phyloP scores from a whole-genome alignment of 2,329 filamentous ascomycete species.

The Xylaria sp. region DNA sequence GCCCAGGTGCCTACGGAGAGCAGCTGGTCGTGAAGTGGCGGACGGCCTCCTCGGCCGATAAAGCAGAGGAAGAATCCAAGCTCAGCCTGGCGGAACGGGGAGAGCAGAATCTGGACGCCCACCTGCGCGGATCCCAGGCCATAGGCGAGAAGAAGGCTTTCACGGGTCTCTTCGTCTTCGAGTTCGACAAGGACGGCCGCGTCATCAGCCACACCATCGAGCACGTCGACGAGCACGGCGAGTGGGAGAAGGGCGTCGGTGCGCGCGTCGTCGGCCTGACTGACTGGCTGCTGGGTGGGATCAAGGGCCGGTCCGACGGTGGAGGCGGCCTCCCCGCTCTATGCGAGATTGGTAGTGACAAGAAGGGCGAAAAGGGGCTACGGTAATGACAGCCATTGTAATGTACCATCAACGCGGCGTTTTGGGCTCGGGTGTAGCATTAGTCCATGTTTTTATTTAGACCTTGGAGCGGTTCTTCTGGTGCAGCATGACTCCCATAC shows the following conservation, averaged over 20 bases:
- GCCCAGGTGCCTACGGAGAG: conserved; percentile 71
- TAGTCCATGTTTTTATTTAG: neutral
- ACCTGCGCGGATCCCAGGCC: conserved; percentile 52
- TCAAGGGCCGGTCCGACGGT: conserved; percentile 55
- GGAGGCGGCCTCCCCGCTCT: conserved; percentile 42
- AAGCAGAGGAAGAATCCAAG: conserved; percentile 44
- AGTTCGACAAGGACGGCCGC: conserved; percentile 88
- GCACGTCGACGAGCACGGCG: conserved; percentile 83
- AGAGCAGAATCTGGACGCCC: conserved; percentile 51
- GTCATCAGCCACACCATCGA: conserved; percentile 93
- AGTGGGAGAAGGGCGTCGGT: conserved; percentile 83
- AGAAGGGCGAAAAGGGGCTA: conserved; percentile 25
- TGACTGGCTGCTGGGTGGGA: conserved; percentile 90
- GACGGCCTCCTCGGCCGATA: conserved; percentile 58
- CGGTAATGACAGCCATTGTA: conserved; percentile 27
- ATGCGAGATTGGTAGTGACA: conserved; percentile 36
- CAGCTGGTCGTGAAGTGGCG: conserved; percentile 93
- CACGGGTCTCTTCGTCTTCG: conserved; percentile 91
- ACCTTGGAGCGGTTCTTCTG: neutral
- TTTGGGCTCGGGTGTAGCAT: conserved; percentile 29
- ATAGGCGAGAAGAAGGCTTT: conserved; percentile 78
- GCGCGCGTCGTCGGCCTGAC: conserved; percentile 90
- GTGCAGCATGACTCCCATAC: neutral
- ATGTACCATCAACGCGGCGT: conserved; percentile 34
- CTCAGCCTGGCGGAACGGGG: conserved; percentile 46